These are phyloP conservation scores for Beauveria pseudobassiana DNA, from an alignment of 2,329 filamentous ascomycete genomes.

Conservation along the genomic window DNA sequence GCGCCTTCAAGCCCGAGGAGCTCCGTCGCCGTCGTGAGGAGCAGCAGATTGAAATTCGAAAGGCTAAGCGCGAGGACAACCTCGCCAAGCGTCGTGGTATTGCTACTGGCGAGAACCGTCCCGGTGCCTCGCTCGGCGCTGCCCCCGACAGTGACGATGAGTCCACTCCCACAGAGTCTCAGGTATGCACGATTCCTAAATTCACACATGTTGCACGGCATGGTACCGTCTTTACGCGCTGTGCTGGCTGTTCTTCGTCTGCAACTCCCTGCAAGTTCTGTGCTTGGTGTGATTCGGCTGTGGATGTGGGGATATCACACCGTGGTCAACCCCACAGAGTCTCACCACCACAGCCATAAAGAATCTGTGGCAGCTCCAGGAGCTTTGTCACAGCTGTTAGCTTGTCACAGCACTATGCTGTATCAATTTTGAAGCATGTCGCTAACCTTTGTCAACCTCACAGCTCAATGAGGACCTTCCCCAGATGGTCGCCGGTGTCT, in stretches of 20 bases:
- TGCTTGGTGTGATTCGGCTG: constrained; percentile 9
- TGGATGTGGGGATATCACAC: constrained; percentile 4
- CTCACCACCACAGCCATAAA: background rate
- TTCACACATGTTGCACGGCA: constrained; percentile 6
- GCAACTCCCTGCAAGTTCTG: background rate
- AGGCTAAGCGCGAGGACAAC: constrained; percentile 98
- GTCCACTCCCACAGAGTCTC: constrained; percentile 85
- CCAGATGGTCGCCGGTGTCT: constrained; percentile 95
- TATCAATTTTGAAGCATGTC: background rate
- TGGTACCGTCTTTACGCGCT: background rate
- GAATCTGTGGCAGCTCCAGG: background rate
- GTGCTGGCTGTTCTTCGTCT: constrained; percentile 5
- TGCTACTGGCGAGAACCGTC: constrained; percentile 68
- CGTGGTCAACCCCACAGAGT: constrained; percentile 1
- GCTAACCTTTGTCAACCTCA: background rate
- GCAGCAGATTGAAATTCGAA: constrained; percentile 98
- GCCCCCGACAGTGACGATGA: constrained; percentile 97
- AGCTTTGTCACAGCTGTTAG: background rate
- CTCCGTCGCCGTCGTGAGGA: constrained; percentile 96
- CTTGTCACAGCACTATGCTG: background rate
- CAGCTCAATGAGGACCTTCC: constrained; percentile 97
- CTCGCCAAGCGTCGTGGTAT: constrained; percentile 97
- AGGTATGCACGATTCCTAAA: constrained; percentile 53
- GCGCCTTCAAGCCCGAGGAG: constrained; percentile 98
- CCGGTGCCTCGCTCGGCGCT: constrained; percentile 75